A percentile compares a stretch with the other conserved stretches of the same genome.
Evolutionary conservation across 2,329 filamentous ascomycete species (phyloP).

Genomic region (Diaporthe sp.): DNA sequence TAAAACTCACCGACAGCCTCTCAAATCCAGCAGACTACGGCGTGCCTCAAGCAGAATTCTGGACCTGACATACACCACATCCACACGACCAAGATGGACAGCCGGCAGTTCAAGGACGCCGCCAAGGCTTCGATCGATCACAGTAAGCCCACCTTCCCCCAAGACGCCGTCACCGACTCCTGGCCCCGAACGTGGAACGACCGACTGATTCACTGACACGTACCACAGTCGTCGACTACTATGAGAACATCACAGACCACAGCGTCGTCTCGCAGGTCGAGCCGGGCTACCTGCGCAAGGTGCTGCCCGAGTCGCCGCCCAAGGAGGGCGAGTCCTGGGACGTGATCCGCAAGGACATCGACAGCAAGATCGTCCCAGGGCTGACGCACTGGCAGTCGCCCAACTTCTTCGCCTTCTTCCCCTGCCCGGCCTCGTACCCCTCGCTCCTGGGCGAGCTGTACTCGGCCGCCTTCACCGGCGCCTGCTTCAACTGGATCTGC

Average conservation of each 20-base stretch:
- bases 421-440: slow-evolving; percentile 84
- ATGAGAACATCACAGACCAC: slow-evolving; percentile 78
- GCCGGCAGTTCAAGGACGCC: slow-evolving; percentile 81
- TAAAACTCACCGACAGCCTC: not conserved
- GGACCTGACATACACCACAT: not conserved
- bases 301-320: slow-evolving; percentile 78
- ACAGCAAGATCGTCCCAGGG: slow-evolving; percentile 88
- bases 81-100: slow-evolving; percentile 72
- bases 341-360: slow-evolving; percentile 85
- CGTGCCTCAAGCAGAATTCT: too few relatives aligned
- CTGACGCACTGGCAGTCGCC: slow-evolving; percentile 94
- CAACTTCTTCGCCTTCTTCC: slow-evolving; percentile 97
- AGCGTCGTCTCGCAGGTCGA: slow-evolving; percentile 83
- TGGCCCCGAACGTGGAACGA: slow-evolving; percentile 24
- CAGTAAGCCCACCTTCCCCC: slow-evolving; percentile 67
- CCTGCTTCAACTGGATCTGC: slow-evolving; percentile 98
- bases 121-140: slow-evolving; percentile 86
- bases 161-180: slow-evolving; percentile 27
- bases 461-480: slow-evolving; percentile 87
- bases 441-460: slow-evolving; percentile 94
- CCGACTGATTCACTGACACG: not conserved
- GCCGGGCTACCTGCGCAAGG: slow-evolving; percentile 86
- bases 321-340: slow-evolving; percentile 80
- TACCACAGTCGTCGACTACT: slow-evolving; percentile 82
- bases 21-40: not conserved